Evolutionary conservation across 768 basidiomycete genomes (phyloP).

Genomic region (Lyophyllum atratum): DNA sequence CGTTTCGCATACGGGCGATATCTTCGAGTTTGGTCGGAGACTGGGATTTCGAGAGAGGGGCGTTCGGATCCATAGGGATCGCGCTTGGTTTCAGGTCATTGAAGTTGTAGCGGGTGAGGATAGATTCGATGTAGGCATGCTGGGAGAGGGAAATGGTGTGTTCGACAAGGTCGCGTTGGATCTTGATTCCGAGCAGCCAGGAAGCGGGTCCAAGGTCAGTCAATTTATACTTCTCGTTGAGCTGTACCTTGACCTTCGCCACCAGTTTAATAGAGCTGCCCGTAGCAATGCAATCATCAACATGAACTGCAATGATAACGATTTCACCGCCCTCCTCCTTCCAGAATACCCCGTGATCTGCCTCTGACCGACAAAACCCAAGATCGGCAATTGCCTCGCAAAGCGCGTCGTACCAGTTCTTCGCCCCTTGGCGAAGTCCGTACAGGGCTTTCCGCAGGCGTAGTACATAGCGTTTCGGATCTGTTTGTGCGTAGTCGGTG

Average conservation of each 20-base stretch:
- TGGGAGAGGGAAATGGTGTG: conserved; percentile 21
- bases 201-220: conserved; percentile 26
- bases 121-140: conserved; percentile 17
- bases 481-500: not conserved
- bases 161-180: conserved; percentile 13
- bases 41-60: conserved; percentile 15
- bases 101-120: conserved; percentile 12
- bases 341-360: conserved; percentile 9
- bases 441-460: not conserved
- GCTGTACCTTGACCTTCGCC: not conserved
- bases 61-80: conserved; percentile 21
- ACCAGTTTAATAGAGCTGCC: not conserved
- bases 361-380: conserved; percentile 1
- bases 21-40: conserved; percentile 20
- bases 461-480: not conserved
- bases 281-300: conserved; percentile 6
- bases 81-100: conserved; percentile 12
- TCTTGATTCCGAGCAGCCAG: conserved; percentile 23
- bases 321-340: not conserved
- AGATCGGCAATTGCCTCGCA: not conserved
- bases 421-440: too few species aligned
- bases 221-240: conserved; percentile 19
- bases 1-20: conserved; percentile 16
- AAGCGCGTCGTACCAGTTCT: too few species aligned
- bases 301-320: not conserved